These are phyloP conservation scores for Penicillium oxalicum DNA, from an alignment of 2,329 filamentous ascomycete species.

Conservation along the genomic window DNA sequence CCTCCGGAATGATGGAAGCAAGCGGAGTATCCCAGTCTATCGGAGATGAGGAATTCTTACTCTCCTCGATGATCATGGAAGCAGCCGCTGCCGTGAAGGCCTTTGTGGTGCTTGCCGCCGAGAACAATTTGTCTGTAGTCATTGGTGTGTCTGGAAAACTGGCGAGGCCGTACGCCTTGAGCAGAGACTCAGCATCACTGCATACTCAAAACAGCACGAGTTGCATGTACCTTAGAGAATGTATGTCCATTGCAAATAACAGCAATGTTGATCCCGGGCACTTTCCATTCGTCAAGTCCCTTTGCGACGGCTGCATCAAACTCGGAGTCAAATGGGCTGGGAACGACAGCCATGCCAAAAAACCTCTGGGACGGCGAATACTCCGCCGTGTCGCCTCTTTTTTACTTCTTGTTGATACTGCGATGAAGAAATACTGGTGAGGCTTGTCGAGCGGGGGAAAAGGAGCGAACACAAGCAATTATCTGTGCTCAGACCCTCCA, in stretches of 20 bases:
- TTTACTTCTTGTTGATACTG: neutral
- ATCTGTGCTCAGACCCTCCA: too few species aligned
- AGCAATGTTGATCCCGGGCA: conserved; percentile 27
- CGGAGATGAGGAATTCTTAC: conserved; percentile 7
- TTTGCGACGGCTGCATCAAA: conserved; percentile 18
- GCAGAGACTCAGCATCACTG: too few species aligned
- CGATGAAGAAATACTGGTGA: neutral
- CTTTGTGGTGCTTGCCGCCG: conserved; percentile 25
- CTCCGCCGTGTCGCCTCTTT: too few species aligned
- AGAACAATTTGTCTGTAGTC: conserved; percentile 21
- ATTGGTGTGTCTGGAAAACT: conserved; percentile 21
- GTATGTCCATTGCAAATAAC: conserved; percentile 23
- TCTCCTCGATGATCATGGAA: conserved; percentile 19
- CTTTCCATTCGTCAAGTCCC: conserved; percentile 23
- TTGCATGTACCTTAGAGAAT: conserved; percentile 20
- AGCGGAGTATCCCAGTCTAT: conserved; percentile 35
- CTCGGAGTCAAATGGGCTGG: conserved; percentile 10
- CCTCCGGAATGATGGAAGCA: conserved; percentile 30
- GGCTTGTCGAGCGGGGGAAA: too few species aligned
- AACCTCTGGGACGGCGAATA: too few species aligned
- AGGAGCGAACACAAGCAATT: too few species aligned
- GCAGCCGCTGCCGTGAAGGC: conserved; percentile 23
- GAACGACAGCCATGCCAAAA: neutral
- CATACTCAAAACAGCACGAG: too few species aligned
- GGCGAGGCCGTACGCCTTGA: conserved; percentile 26